Conservation (phyloP, 148 eudicot genomes). For the Amaranthus cruentus region DNA sequence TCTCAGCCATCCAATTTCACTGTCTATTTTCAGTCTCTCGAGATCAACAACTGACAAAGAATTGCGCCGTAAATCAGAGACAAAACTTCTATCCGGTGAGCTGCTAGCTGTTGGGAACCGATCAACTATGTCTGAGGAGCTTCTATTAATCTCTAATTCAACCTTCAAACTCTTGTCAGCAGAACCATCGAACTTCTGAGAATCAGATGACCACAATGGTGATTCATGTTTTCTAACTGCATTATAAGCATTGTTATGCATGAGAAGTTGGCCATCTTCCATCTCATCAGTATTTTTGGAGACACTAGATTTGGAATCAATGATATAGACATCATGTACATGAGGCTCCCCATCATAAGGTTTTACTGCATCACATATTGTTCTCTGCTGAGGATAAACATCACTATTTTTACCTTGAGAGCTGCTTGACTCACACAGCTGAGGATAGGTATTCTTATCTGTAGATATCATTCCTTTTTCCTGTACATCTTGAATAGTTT, state of each 20-base stretch:
- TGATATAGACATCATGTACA: constrained; percentile 71
- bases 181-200: constrained; percentile 13
- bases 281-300: constrained; percentile 15
- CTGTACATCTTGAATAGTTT: constrained; percentile 31
- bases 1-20: constrained; percentile 64
- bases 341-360: constrained; percentile 30
- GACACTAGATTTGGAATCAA: constrained; percentile 31
- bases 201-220: constrained; percentile 25
- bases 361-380: constrained; percentile 15
- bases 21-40: constrained; percentile 65
- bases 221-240: constrained; percentile 13
- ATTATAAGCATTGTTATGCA: constrained; percentile 17
- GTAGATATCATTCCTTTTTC: constrained; percentile 40
- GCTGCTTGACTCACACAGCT: constrained; percentile 17
- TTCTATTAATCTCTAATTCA: constrained; percentile 31
- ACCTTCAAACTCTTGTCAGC: constrained; percentile 17
- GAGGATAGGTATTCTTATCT: constrained; percentile 22
- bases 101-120: constrained; percentile 43
- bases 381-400: constrained; percentile 13
- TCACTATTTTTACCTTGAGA: constrained; percentile 17
- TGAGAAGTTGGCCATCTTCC: constrained; percentile 8
- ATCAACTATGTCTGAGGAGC: constrained; percentile 33
- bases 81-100: constrained; percentile 23
- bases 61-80: constrained; percentile 37
- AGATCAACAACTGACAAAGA: constrained; percentile 56